Evolutionary conservation across 2,329 filamentous ascomycete genomes (phyloP), one percentile per base, ranked within the genome.

Genomic region (Lachnellula hyalina): DNA sequence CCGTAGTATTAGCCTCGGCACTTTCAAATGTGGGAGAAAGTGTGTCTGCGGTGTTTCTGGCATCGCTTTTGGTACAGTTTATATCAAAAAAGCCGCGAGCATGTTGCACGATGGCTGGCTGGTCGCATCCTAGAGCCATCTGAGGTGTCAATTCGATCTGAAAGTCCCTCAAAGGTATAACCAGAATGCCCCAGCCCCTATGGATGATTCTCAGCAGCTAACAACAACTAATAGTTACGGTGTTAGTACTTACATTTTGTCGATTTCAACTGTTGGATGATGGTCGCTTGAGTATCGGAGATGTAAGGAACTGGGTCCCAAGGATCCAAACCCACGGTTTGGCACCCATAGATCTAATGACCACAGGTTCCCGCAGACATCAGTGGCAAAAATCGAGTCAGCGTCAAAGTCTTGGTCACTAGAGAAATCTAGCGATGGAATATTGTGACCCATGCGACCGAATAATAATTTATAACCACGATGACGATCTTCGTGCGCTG

Each of bases 381-480:
- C 67, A 8, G 51, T 53, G 6, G 65, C 67, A 25, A 68, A 36
- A 32, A 68, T 53, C 8, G 47, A 50, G 36, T 60, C 42, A 4
- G 64, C 66, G 5, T 64, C 51, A 14, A 59, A 62, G 40, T 55
- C 21, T 1, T 44, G 14, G 46, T 63, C 52, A 47, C 58, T 61
- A 2, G 56, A 53, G 46, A 69, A 69, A 21, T 61, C 56, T 12
- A 70, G 49, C 2, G 61, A 62, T 1, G 68, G 68, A n/a, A 70
- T 62, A 40, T 70, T 69, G 34, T 60, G 45, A 14, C 56, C 4
- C 4, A 53, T 57, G 6, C 62, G 52, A 3, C 23, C 25, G 3
- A 63, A 49, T 4, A 48, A 21, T 17, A 61, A 32, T 49, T 53
- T 58, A 45, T 55, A 60, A 4, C 35, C 35, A 36, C 32, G 36